Percentiles rank a stretch among this genome's conserved stretches.
phyloP scores from a whole-genome alignment of 2,329 filamentous ascomycete genomes.

The Pezicula rhizophila region DNA sequence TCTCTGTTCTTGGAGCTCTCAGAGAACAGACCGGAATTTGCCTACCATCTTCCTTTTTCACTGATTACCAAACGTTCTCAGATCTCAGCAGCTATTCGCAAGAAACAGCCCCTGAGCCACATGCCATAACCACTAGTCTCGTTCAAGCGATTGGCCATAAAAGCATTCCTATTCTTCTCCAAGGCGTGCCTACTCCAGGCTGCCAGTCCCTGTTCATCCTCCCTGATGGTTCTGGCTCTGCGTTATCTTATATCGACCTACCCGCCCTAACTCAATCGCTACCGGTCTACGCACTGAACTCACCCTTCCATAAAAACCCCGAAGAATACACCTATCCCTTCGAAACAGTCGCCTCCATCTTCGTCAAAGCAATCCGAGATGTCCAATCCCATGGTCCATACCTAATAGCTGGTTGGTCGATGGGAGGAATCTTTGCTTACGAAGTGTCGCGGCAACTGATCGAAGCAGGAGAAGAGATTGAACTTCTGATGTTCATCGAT shows the following conservation, averaged over 20 bases:
- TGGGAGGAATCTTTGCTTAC: constrained; percentile 32
- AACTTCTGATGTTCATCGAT: constrained; percentile 14
- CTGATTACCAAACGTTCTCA: not conserved
- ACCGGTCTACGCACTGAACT: constrained; percentile 21
- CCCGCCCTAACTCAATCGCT: constrained; percentile 11
- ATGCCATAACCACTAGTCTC: not conserved
- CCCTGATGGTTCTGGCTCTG: constrained; percentile 19
- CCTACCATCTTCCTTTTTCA: constrained; percentile 2
- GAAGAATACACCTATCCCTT: constrained; percentile 9
- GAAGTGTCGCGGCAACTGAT: constrained; percentile 26
- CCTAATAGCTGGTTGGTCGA: constrained; percentile 31
- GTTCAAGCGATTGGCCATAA: not conserved
- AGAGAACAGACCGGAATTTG: constrained; percentile 4
- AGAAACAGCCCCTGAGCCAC: not conserved
- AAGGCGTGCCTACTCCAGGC: constrained; percentile 5
- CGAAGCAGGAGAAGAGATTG: constrained; percentile 11
- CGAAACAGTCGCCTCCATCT: constrained; percentile 12
- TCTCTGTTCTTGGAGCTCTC: constrained; percentile 4
- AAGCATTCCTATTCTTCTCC: constrained; percentile 12
- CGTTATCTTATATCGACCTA: constrained; percentile 18
- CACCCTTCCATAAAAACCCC: constrained; percentile 16
- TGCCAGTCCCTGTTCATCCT: constrained; percentile 16
- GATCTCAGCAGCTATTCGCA: not conserved
- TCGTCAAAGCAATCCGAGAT: constrained; percentile 12
- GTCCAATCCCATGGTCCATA: constrained; percentile 32